phyloP scores from a whole-genome alignment of 495 filamentous ascomycete genomes.

The Acidomyces sp. region DNA sequence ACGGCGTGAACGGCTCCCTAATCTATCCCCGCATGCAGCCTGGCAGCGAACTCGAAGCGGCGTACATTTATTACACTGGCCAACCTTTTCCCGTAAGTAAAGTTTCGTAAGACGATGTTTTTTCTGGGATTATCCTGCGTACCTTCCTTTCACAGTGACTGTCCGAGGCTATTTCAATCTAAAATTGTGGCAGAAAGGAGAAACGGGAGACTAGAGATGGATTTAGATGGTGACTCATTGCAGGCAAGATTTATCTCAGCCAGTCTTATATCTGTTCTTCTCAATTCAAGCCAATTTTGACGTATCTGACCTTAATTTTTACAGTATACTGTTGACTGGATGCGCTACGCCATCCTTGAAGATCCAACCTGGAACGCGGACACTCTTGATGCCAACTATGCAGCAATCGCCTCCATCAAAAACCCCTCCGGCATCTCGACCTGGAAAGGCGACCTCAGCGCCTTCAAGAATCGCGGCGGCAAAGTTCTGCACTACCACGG shows the following conservation, averaged over 20 bases:
- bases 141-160: no score
- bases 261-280: no score
- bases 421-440: conserved; percentile 32
- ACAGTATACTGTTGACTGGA: conserved; percentile 27
- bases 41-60: conserved; percentile 14
- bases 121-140: no score
- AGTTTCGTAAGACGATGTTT: no score
- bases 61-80: conserved; percentile 11
- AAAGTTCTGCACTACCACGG: conserved; percentile 27
- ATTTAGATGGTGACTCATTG: no score
- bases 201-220: no score
- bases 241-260: no score
- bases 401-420: conserved; percentile 26
- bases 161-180: no score
- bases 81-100: conserved; percentile 11
- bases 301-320: no score
- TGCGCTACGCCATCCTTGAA: conserved; percentile 43
- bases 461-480: conserved; percentile 19
- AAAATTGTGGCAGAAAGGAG: no score
- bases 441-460: conserved; percentile 31
- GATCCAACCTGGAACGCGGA: conserved; percentile 35
- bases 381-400: conserved; percentile 28
- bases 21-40: conserved; percentile 28
- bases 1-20: conserved; percentile 20
- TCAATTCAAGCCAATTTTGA: no score